phyloP scores from a whole-genome alignment of 176 grass and related monocot species.

The Tuctoria greenei region DNA sequence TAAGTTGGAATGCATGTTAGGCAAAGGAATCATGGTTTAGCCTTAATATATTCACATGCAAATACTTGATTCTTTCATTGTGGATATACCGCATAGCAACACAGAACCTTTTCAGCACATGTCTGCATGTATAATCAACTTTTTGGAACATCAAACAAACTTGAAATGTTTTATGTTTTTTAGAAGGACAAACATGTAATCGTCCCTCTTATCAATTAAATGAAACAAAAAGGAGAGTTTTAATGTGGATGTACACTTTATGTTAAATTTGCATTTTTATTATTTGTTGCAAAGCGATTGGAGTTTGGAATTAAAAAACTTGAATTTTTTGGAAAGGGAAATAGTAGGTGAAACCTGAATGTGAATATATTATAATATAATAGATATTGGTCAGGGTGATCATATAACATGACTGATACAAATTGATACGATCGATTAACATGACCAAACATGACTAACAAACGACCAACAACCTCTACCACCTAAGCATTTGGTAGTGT shows the following conservation, averaged over 20 bases:
- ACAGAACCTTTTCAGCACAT: background rate
- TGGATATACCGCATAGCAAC: background rate
- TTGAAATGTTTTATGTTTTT: background rate
- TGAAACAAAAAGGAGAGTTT: background rate
- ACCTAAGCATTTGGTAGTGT: too few relatives aligned
- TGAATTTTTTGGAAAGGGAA: too few relatives aligned
- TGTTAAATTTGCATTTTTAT: constrained; percentile 8
- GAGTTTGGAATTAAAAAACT: too few relatives aligned
- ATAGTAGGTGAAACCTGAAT: too few relatives aligned
- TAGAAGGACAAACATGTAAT: background rate
- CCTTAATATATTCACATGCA: background rate
- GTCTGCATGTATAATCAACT: background rate
- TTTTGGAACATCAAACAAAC: background rate
- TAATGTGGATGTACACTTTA: background rate
- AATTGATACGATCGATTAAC: too few relatives aligned
- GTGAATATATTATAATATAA: too few relatives aligned
- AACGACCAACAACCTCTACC: too few relatives aligned
- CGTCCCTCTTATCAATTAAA: background rate
- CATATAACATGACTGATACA: too few relatives aligned
- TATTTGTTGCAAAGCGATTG: background rate
- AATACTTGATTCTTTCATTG: constrained; percentile 6
- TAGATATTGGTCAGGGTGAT: too few relatives aligned
- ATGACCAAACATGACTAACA: too few relatives aligned
- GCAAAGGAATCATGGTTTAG: background rate
- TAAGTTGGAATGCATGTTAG: background rate